These are phyloP conservation scores for Neurospora sublineolata DNA, from an alignment of 495 filamentous ascomycete species.

Conservation along the genomic window DNA sequence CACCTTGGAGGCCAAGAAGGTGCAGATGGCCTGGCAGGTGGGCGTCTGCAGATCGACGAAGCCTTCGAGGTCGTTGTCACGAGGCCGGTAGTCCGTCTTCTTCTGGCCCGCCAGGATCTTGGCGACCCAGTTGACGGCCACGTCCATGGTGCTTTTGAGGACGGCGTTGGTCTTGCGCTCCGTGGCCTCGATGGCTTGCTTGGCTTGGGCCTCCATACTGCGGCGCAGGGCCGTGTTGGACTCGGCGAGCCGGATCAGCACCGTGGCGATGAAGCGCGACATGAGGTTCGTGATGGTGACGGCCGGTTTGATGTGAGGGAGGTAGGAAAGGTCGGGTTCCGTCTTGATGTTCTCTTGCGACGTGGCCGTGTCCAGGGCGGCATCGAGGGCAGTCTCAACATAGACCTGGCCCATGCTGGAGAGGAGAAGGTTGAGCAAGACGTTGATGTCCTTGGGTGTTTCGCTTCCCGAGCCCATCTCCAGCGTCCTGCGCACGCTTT, in stretches of 20 bases:
- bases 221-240: slow-evolving; percentile 80
- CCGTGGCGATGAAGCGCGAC: slow-evolving; percentile 77
- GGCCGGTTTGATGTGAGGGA: slow-evolving; percentile 63
- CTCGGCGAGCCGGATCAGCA: slow-evolving; percentile 80
- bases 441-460: slow-evolving; percentile 87
- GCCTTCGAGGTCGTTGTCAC: slow-evolving; percentile 62
- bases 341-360: slow-evolving; percentile 64
- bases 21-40: slow-evolving; percentile 66
- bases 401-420: slow-evolving; percentile 89
- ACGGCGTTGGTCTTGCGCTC: slow-evolving; percentile 84
- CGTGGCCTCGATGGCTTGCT: slow-evolving; percentile 56
- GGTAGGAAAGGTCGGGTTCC: slow-evolving; percentile 81
- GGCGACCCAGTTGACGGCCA: slow-evolving; percentile 64
- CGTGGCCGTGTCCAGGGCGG: slow-evolving; percentile 61
- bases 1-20: slow-evolving; percentile 55
- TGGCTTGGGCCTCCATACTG: slow-evolving; percentile 80
- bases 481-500: slow-evolving; percentile 84
- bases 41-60: slow-evolving; percentile 79
- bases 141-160: slow-evolving; percentile 77
- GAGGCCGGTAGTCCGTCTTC: slow-evolving; percentile 85
- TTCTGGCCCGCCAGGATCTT: slow-evolving; percentile 70
- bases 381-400: slow-evolving; percentile 85
- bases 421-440: slow-evolving; percentile 73
- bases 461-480: slow-evolving; percentile 79
- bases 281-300: slow-evolving; percentile 88